Conservation (phyloP, 176 grass and related monocot genomes). For the Tuctoria greenei region DNA sequence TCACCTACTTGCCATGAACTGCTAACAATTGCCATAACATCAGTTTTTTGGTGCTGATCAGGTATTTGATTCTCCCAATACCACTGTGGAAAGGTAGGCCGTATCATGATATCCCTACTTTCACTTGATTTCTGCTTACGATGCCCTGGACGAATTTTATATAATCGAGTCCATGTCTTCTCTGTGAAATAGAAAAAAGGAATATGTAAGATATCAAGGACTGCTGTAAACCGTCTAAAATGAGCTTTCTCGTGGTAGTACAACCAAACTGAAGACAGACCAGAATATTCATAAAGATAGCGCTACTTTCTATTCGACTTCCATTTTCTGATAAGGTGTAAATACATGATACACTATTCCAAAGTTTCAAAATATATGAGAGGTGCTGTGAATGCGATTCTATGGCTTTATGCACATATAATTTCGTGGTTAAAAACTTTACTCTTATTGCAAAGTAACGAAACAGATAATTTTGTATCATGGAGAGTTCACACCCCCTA, state of each 20-base stretch:
- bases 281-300: background rate
- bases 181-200: slow-evolving; percentile 43
- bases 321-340: background rate
- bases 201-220: slow-evolving; percentile 24
- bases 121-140: slow-evolving; percentile 18
- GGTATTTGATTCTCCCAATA: slow-evolving; percentile 40
- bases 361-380: background rate
- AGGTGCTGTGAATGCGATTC: background rate
- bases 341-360: background rate
- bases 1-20: slow-evolving; percentile 59
- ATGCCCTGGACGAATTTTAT: slow-evolving; percentile 27
- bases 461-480: background rate
- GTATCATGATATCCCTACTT: slow-evolving; percentile 53
- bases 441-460: background rate
- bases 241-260: background rate
- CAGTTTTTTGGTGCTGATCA: slow-evolving; percentile 7
- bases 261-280: background rate
- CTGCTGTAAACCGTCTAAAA: background rate
- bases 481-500: background rate
- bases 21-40: slow-evolving; percentile 51
- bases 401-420: background rate
- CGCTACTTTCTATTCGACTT: background rate
- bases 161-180: slow-evolving; percentile 48
- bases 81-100: slow-evolving; percentile 56
- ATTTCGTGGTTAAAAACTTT: background rate